A percentile compares a stretch with the other conserved stretches of the same genome.
Conservation (phyloP, 305 asterid species). For the Euphrasia arctica region DNA sequence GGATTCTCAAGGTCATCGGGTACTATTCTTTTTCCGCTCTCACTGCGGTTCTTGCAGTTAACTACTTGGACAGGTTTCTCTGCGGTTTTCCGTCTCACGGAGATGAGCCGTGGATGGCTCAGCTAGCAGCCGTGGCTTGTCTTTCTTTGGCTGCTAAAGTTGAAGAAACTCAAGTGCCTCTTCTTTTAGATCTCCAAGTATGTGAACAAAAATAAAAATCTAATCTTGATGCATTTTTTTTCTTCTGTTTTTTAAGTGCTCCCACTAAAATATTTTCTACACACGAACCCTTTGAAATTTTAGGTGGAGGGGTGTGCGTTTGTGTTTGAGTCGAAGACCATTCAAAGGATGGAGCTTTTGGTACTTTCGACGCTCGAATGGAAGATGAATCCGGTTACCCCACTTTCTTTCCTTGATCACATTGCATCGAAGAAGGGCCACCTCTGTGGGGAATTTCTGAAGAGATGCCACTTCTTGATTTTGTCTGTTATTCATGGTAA, state of each 20-base stretch:
- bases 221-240: neutral
- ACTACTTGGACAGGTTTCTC: slow-evolving; percentile 16
- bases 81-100: slow-evolving; percentile 20
- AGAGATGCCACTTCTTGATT: slow-evolving; percentile 61
- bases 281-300: neutral
- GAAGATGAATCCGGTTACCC: slow-evolving; percentile 89
- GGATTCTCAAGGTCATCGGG: slow-evolving; percentile 57
- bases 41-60: slow-evolving; percentile 80
- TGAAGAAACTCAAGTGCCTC: slow-evolving; percentile 71
- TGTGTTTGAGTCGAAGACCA: slow-evolving; percentile 68
- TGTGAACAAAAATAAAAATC: slow-evolving; percentile 3
- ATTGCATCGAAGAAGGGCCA: slow-evolving; percentile 37
- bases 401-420: slow-evolving; percentile 63
- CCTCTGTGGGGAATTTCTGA: slow-evolving; percentile 42
- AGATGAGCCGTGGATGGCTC: slow-evolving; percentile 76
- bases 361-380: slow-evolving; percentile 65
- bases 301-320: slow-evolving; percentile 64
- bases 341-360: slow-evolving; percentile 79
- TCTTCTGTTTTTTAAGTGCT: neutral
- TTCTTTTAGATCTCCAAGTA: slow-evolving; percentile 76
- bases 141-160: slow-evolving; percentile 43
- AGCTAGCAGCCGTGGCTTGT: slow-evolving; percentile 63
- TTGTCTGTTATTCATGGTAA: slow-evolving; percentile 58
- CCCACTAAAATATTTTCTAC: too few species aligned
- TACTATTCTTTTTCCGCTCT: slow-evolving; percentile 61